Evolutionary conservation across 2,329 filamentous ascomycete genomes (phyloP), one percentile per base, ranked within the genome.

Genomic region (Fusarium liriodendri): DNA sequence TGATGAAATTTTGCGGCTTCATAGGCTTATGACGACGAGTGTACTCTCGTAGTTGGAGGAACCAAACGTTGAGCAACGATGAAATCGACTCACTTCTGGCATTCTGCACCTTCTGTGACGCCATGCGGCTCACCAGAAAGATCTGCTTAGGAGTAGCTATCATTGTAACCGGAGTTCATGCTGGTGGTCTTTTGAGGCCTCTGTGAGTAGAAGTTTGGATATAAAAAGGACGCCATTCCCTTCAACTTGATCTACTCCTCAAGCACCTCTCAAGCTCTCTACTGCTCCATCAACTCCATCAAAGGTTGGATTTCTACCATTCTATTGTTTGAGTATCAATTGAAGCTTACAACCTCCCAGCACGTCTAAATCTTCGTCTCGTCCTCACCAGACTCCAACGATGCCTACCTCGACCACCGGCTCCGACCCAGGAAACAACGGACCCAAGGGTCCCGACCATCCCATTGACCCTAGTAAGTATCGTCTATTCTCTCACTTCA

Each of bases 391-490:
- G 27, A 63, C 32, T 32, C 22, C 11, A n/a, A 69, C 37, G 37
- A 77, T 77, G 75, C 55, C 45, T 10, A 25, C 42, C n/a, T 27
- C 40, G 4, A 54, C 29, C 27, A 20, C 42, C 13, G 14, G 22
- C 16, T 52, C 52, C 11, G 32, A 73, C 40, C 60, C 76, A 27
- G 70, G 64, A 6, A 73, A 69, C 35, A 63, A 65, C 20, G 9
- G 38, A 14, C 20, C 65, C 45, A 20, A 63, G 68, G 1, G 65
- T 18, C 42, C 64, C 50, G 50, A 29, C n/a, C 63, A 63, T 59
- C 72, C 72, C 18, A 66, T 29, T n/a, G 72, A 75, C 16, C 72
- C 72, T 0, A 6, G 72, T 75, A n/a, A 72, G 72, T 50, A 29
- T 11, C 33, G 14, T 8, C 4, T 11, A 22, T 11, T 18, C 22